Evolutionary conservation across 2,329 filamentous ascomycete genomes (phyloP).

Genomic region (Phyllosticta paracitricarpa): DNA sequence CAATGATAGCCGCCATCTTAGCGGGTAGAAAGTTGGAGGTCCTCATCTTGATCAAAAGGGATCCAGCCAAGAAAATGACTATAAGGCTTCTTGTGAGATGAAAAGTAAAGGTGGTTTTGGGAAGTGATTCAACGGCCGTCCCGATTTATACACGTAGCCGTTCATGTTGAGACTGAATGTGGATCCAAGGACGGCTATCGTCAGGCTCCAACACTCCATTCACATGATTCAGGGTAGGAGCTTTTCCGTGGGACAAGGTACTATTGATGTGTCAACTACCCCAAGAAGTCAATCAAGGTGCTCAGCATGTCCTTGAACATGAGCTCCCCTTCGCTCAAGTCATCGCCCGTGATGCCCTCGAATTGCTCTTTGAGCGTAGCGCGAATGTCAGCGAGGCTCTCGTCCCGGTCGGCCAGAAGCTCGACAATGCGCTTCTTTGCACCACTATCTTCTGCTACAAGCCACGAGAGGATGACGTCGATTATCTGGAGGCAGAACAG

Average conservation of each 20-base stretch:
- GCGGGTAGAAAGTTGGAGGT: no score
- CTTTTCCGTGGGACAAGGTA: neutral
- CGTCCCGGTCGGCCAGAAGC: conserved; percentile 58
- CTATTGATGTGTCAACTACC: neutral
- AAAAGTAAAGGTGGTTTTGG: no score
- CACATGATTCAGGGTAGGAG: neutral
- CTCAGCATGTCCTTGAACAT: conserved; percentile 53
- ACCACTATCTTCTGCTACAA: conserved; percentile 78
- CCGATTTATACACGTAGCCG: no score
- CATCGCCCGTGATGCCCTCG: conserved; percentile 42
- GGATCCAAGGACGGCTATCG: neutral
- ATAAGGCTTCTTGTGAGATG: no score
- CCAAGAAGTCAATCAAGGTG: conserved; percentile 44
- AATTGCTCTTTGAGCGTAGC: conserved; percentile 61
- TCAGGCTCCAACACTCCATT: neutral
- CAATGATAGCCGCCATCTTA: no score
- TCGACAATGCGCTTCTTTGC: conserved; percentile 55
- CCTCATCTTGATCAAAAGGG: no score
- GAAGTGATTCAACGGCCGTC: no score
- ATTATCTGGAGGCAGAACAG: conserved; percentile 74
- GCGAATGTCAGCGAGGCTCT: conserved; percentile 53
- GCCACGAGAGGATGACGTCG: conserved; percentile 80
- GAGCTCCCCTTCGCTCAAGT: conserved; percentile 42
- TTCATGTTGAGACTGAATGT: neutral
- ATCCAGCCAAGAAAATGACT: no score